A percentile compares a stretch with the other conserved stretches of the same genome.
phyloP scores from a whole-genome alignment of 2,329 filamentous ascomycete genomes.

The Ceratocystis smalleyi region DNA sequence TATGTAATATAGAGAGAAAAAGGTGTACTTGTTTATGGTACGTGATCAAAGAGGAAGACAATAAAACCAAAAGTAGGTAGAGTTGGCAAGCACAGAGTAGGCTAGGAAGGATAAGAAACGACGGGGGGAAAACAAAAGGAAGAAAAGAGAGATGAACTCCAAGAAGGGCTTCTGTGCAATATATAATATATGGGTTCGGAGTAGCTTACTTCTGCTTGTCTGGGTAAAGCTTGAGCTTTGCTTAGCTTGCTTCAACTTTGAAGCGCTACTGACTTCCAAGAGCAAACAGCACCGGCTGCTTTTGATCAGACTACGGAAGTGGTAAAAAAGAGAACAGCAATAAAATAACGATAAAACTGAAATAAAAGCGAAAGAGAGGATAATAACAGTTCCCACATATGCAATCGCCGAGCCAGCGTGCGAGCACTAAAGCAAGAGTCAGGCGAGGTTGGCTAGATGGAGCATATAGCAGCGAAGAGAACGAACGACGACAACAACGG shows the following conservation, averaged over 20 bases:
- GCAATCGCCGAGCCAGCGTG: background rate
- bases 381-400: background rate
- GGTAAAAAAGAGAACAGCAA: conserved; percentile 23
- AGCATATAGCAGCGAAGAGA: background rate
- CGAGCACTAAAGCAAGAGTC: conserved; percentile 27
- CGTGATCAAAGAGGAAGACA: background rate
- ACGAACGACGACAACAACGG: background rate
- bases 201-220: background rate
- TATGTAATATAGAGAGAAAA: background rate
- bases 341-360: conserved; percentile 20
- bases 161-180: background rate
- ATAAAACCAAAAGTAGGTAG: background rate
- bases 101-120: background rate
- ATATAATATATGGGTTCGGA: background rate
- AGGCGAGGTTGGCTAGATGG: background rate
- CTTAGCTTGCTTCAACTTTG: conserved; percentile 4
- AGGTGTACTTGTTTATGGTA: background rate
- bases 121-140: background rate
- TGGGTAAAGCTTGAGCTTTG: background rate
- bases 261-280: background rate
- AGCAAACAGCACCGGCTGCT: conserved; percentile 26
- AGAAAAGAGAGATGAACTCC: background rate
- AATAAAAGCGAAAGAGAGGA: background rate
- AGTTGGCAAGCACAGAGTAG: background rate
- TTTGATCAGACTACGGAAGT: no score